Conservation (phyloP, 78 protist species). For the Goniomonas avonlea region DNA sequence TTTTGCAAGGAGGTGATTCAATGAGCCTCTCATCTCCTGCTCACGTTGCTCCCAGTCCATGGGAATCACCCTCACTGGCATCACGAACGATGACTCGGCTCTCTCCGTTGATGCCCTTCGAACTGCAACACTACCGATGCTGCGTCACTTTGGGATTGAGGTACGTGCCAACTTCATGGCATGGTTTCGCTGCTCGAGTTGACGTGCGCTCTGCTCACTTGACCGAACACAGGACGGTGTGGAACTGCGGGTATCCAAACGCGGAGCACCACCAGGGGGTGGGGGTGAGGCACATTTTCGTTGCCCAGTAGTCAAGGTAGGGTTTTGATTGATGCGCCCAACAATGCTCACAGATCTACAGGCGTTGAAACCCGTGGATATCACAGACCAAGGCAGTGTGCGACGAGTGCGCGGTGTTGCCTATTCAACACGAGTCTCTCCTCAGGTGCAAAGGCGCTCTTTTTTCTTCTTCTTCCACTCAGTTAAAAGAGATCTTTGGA, state of each 20-base stretch:
- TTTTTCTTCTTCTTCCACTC: too few relatives aligned
- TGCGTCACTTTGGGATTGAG: conserved; percentile 77
- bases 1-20: conserved; percentile 72
- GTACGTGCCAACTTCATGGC: too few relatives aligned
- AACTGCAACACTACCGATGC: conserved; percentile 69
- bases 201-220: too few relatives aligned
- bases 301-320: conserved; percentile 54
- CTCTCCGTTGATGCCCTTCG: conserved; percentile 76
- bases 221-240: conserved; percentile 63
- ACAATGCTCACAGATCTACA: too few relatives aligned
- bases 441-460: too few relatives aligned
- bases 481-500: too few relatives aligned
- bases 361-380: conserved; percentile 50
- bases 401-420: conserved; percentile 84
- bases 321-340: conserved; percentile 67
- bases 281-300: conserved; percentile 79
- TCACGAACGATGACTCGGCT: conserved; percentile 71
- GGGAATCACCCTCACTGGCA: conserved; percentile 55
- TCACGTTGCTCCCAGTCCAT: too few relatives aligned
- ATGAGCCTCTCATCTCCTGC: too few relatives aligned
- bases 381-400: conserved; percentile 66
- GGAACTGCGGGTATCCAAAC: conserved; percentile 44
- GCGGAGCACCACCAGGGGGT: conserved; percentile 88
- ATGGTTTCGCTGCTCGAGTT: too few relatives aligned
- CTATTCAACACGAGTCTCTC: conserved; percentile 67